Percentiles rank a stretch among this genome's conserved stretches.
Evolutionary conservation across 148 eudicot genomes (phyloP).

Genomic region (Arctostaphylos glauca): DNA sequence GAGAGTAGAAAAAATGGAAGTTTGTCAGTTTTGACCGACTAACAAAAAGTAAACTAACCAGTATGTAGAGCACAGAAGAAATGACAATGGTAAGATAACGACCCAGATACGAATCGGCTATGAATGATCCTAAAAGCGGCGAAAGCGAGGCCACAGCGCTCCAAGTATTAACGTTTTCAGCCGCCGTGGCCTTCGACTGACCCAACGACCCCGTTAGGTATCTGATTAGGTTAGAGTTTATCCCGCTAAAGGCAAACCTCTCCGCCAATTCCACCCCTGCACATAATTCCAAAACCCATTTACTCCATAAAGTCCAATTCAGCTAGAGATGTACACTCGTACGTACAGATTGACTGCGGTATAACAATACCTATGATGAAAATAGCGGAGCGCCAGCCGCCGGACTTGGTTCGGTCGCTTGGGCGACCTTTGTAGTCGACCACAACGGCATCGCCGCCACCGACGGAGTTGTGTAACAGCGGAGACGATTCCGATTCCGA

Average conservation of each 20-base stretch:
- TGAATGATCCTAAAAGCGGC: constrained; percentile 48
- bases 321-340: background rate
- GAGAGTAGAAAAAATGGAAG: too few species aligned
- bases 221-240: constrained; percentile 41
- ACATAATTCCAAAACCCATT: background rate
- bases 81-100: constrained; percentile 42
- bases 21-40: too few species aligned
- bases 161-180: constrained; percentile 46
- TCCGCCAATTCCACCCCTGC: constrained; percentile 55
- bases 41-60: too few species aligned
- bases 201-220: constrained; percentile 48
- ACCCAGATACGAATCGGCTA: constrained; percentile 52
- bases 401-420: constrained; percentile 34
- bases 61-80: constrained; percentile 40
- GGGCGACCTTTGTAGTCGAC: constrained; percentile 45
- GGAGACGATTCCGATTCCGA: constrained; percentile 1
- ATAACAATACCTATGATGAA: too few species aligned
- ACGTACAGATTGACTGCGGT: background rate
- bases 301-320: background rate
- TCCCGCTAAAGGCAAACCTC: constrained; percentile 49
- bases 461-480: background rate
- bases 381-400: constrained; percentile 49
- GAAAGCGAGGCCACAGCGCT: constrained; percentile 34
- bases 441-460: constrained; percentile 21
- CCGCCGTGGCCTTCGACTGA: constrained; percentile 54